These are phyloP conservation scores for Colletotrichum simmondsii DNA, from an alignment of 2,329 filamentous ascomycete species.

Conservation along the genomic window DNA sequence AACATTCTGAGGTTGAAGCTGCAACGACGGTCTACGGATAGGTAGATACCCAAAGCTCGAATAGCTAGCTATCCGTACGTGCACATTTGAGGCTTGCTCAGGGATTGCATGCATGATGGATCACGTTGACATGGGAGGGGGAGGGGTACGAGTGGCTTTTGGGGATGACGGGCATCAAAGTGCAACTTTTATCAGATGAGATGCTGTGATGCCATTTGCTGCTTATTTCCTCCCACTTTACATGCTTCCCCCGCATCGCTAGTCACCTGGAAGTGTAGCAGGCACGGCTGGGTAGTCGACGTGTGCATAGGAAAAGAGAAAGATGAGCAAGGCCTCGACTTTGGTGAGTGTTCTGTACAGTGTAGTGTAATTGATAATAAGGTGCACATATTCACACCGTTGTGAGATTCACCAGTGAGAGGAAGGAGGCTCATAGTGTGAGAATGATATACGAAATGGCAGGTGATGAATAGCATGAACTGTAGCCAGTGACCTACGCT, in stretches of 20 bases:
- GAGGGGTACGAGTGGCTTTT: background rate
- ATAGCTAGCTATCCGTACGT: too few species aligned
- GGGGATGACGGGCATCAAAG: slow-evolving; percentile 16
- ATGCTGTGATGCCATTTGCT: background rate
- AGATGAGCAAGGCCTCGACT: background rate
- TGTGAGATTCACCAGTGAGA: background rate
- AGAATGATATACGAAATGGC: background rate
- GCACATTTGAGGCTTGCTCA: background rate
- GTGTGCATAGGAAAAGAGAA: background rate
- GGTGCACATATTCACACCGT: slow-evolving; percentile 19
- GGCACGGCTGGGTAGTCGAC: background rate
- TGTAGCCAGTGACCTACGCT: background rate
- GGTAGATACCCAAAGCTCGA: too few species aligned
- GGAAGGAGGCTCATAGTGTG: slow-evolving; percentile 1
- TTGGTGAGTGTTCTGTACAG: too few species aligned
- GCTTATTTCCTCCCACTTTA: background rate
- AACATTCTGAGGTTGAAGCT: background rate
- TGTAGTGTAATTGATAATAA: background rate
- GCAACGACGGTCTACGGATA: background rate
- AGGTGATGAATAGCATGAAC: background rate
- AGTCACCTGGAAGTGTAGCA: background rate
- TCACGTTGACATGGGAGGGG: slow-evolving; percentile 11
- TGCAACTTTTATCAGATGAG: background rate
- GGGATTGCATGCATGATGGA: slow-evolving; percentile 27
- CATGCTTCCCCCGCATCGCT: background rate